Evolutionary conservation across 306 rosid species (phyloP).

Genomic region (Quercus variabilis): DNA sequence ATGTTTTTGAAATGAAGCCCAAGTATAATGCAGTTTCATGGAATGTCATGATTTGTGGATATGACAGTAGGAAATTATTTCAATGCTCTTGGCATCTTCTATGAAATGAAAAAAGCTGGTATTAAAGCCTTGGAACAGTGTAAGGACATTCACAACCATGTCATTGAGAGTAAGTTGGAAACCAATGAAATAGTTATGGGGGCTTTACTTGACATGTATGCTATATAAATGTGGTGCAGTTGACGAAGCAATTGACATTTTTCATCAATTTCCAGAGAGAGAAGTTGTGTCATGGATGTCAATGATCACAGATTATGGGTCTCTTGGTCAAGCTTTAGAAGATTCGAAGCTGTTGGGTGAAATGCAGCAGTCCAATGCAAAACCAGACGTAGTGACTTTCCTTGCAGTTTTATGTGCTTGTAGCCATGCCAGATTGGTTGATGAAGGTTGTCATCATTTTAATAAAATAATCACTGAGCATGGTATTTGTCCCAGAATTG

Average conservation of each 20-base stretch:
- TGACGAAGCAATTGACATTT: slow-evolving; percentile 56
- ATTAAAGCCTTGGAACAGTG: slow-evolving; percentile 68
- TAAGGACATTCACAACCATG: slow-evolving; percentile 56
- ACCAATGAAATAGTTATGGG: slow-evolving; percentile 63
- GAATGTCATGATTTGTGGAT: slow-evolving; percentile 82
- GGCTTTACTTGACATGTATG: slow-evolving; percentile 85
- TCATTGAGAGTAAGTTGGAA: slow-evolving; percentile 43
- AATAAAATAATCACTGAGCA: slow-evolving; percentile 50
- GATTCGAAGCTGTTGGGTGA: slow-evolving; percentile 60
- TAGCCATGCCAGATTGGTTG: slow-evolving; percentile 70
- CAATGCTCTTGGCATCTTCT: slow-evolving; percentile 51
- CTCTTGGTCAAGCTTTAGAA: slow-evolving; percentile 64
- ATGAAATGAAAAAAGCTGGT: slow-evolving; percentile 42
- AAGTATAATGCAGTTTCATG: slow-evolving; percentile 49
- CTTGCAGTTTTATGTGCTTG: slow-evolving; percentile 75
- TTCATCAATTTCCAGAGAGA: slow-evolving; percentile 55
- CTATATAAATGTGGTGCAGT: slow-evolving; percentile 68
- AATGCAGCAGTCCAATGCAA: slow-evolving; percentile 49
- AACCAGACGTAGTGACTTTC: slow-evolving; percentile 63
- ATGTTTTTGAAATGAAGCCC: slow-evolving; percentile 42
- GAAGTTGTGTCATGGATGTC: slow-evolving; percentile 82
- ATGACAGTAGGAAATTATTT: slow-evolving; percentile 53
- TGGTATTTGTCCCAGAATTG: slow-evolving; percentile 54
- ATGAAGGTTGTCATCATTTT: slow-evolving; percentile 59
- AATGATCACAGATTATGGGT: slow-evolving; percentile 74